phyloP scores from a whole-genome alignment of 257 asterid genomes.

The Echium plantagineum region DNA sequence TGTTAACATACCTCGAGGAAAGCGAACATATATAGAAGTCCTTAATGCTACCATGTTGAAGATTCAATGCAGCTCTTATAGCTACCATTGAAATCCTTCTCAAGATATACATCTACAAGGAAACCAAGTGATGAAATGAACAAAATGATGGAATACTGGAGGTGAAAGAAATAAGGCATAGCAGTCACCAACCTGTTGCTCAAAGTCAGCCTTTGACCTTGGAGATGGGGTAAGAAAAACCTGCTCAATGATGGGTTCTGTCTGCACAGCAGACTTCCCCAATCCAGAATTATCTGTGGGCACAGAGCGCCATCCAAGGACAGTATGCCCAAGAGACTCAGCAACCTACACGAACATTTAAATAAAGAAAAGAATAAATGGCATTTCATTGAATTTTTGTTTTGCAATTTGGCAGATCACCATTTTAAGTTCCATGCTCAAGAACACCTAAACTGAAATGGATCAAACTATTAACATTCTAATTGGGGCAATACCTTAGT shows the following conservation, averaged over 20 bases:
- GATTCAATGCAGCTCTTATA: constrained; percentile 92
- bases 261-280: constrained; percentile 91
- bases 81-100: constrained; percentile 99
- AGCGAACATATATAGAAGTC: constrained; percentile 95
- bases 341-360: constrained; percentile 53
- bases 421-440: background rate
- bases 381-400: too few species aligned
- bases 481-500: constrained; percentile 40
- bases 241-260: constrained; percentile 94
- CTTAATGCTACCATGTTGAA: constrained; percentile 75
- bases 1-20: constrained; percentile 72
- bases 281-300: constrained; percentile 91
- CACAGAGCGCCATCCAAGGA: constrained; percentile 91
- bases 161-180: background rate
- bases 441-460: background rate
- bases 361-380: background rate
- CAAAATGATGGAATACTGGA: background rate
- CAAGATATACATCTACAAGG: constrained; percentile 77
- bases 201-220: constrained; percentile 70
- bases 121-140: background rate
- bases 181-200: constrained; percentile 63
- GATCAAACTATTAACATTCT: background rate
- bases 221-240: constrained; percentile 86
- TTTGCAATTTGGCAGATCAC: background rate
- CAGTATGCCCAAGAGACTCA: constrained; percentile 93